Evolutionary conservation across 257 asterid genomes (phyloP).

Genomic region (Nicotiana attenuata): DNA sequence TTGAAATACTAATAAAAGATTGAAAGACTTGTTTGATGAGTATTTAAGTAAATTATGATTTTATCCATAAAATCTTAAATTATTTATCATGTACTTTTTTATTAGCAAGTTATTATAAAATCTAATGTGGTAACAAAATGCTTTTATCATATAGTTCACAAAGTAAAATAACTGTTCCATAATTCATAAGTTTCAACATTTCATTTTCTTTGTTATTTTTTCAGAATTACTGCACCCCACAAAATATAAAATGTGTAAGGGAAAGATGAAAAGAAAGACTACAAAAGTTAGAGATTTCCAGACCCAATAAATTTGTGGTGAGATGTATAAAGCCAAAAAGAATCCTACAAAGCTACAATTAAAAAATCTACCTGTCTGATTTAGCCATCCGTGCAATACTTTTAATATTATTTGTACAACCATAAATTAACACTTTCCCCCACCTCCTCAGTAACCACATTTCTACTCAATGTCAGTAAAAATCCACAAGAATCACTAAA

Average conservation of each 20-base stretch:
- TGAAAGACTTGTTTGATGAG: no score
- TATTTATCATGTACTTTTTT: no score
- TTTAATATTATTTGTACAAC: background rate
- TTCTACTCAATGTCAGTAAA: no score
- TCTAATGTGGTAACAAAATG: no score
- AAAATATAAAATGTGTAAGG: background rate
- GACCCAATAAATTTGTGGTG: background rate
- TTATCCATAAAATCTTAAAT: no score
- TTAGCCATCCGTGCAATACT: slow-evolving; percentile 15
- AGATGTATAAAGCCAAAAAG: slow-evolving; percentile 21
- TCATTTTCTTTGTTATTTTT: background rate
- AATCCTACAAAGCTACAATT: slow-evolving; percentile 14
- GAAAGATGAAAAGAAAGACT: background rate
- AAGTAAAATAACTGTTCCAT: background rate
- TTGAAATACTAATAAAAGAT: no score
- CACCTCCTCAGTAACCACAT: background rate
- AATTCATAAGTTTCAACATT: background rate
- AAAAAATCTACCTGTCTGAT: slow-evolving; percentile 3
- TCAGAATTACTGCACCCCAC: background rate
- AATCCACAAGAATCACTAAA: no score
- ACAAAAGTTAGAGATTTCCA: slow-evolving; percentile 1
- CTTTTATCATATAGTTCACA: no score
- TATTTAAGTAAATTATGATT: no score
- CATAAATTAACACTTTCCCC: background rate
- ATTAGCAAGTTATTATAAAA: no score